Evolutionary conservation across 352 stramenopile species (phyloP).

Genomic region (Globisporangium iwayamae): DNA sequence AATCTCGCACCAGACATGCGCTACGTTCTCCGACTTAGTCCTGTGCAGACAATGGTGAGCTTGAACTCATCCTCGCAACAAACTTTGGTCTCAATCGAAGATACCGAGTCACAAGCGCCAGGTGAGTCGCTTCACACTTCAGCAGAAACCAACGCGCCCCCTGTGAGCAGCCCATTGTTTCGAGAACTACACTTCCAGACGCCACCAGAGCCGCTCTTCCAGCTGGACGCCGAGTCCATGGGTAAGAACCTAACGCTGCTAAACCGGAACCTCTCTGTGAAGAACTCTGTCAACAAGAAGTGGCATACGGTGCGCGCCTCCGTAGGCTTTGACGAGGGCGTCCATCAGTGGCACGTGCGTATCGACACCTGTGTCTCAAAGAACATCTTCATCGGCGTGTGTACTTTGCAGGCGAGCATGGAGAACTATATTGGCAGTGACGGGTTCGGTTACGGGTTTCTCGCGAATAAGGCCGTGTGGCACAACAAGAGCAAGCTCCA

Average conservation of each 20-base stretch:
- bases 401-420: slow-evolving; percentile 56
- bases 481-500: slow-evolving; percentile 90
- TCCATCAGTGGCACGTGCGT: slow-evolving; percentile 87
- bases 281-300: slow-evolving; percentile 88
- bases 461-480: slow-evolving; percentile 91
- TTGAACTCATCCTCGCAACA: neutral
- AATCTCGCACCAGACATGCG: slow-evolving; percentile 44
- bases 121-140: neutral
- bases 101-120: neutral
- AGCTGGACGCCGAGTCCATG: slow-evolving; percentile 51
- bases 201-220: slow-evolving; percentile 52
- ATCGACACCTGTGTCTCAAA: slow-evolving; percentile 89
- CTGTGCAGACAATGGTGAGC: slow-evolving; percentile 13
- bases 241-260: slow-evolving; percentile 79
- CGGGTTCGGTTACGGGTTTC: slow-evolving; percentile 83
- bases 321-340: slow-evolving; percentile 62
- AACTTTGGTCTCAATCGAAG: neutral
- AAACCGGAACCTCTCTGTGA: slow-evolving; percentile 76
- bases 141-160: neutral
- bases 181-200: slow-evolving; percentile 44
- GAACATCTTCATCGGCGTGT: slow-evolving; percentile 91
- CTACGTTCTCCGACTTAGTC: slow-evolving; percentile 33
- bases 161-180: neutral
- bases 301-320: slow-evolving; percentile 83
- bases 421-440: slow-evolving; percentile 91